These are phyloP conservation scores for Cercophora newfieldiana DNA, from an alignment of 495 filamentous ascomycete genomes.

Conservation along the genomic window DNA sequence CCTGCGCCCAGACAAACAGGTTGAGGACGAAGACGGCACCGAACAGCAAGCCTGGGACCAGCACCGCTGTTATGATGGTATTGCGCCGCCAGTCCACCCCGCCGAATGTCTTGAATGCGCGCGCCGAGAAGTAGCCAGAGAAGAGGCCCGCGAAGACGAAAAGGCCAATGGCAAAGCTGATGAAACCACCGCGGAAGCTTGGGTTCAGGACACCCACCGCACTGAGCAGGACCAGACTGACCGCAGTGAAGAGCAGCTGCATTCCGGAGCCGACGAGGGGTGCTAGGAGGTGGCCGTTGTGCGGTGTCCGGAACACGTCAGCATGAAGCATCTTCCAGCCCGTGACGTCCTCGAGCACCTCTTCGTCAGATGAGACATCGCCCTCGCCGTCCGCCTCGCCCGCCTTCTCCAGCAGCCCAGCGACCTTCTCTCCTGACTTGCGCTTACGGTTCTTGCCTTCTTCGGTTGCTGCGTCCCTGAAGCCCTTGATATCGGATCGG, in stretches of 20 bases:
- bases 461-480: slow-evolving; percentile 62
- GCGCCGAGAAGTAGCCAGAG: slow-evolving; percentile 88
- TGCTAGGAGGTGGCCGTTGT: slow-evolving; percentile 74
- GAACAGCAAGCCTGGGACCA: slow-evolving; percentile 85
- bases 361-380: slow-evolving; percentile 71
- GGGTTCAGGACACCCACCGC: slow-evolving; percentile 85
- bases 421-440: slow-evolving; percentile 54
- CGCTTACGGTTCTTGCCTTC: slow-evolving; percentile 62
- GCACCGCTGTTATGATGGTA: slow-evolving; percentile 75
- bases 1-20: slow-evolving; percentile 91
- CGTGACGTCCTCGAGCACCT: slow-evolving; percentile 77
- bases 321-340: slow-evolving; percentile 96
- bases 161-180: slow-evolving; percentile 81
- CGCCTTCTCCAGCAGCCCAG: slow-evolving; percentile 66
- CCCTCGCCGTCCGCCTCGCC: slow-evolving; percentile 60
- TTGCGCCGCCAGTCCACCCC: slow-evolving; percentile 80
- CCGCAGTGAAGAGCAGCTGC: slow-evolving; percentile 85
- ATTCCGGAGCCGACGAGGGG: slow-evolving; percentile 86
- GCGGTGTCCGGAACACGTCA: slow-evolving; percentile 85
- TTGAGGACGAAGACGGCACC: slow-evolving; percentile 80
- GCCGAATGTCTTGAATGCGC: slow-evolving; percentile 85
- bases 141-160: slow-evolving; percentile 88
- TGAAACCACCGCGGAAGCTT: slow-evolving; percentile 87
- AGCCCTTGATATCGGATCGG: slow-evolving; percentile 74
- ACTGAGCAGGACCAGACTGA: slow-evolving; percentile 75